A percentile compares a stretch with the other conserved stretches of the same genome.
Evolutionary conservation across 2,329 filamentous ascomycete genomes (phyloP).

Genomic region (Chrysosphaeria jannelii): DNA sequence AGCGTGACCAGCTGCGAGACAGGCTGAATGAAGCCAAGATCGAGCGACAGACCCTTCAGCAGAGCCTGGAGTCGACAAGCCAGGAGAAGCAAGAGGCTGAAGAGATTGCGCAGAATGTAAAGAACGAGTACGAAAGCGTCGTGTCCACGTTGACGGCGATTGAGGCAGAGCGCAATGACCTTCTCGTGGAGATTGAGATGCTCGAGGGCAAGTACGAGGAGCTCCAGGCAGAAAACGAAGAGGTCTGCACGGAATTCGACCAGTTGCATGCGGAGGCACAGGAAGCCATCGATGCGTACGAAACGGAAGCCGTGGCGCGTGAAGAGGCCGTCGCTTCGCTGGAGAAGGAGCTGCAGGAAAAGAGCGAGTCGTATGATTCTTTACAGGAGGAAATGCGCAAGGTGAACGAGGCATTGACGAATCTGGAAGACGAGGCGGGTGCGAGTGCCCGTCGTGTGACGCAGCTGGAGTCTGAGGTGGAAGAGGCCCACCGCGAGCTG

Average conservation of each 20-base stretch:
- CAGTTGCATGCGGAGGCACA: slow-evolving; percentile 30
- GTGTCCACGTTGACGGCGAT: slow-evolving; percentile 54
- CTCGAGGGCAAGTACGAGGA: slow-evolving; percentile 10
- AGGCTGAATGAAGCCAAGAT: slow-evolving; percentile 64
- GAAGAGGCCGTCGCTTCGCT: slow-evolving; percentile 39
- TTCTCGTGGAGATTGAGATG: slow-evolving; percentile 14
- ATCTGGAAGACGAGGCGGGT: slow-evolving; percentile 70
- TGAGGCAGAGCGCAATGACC: slow-evolving; percentile 59
- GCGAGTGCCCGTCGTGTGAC: slow-evolving; percentile 51
- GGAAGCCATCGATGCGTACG: slow-evolving; percentile 32
- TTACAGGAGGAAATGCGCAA: slow-evolving; percentile 81
- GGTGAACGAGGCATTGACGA: slow-evolving; percentile 60
- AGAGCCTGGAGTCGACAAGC: slow-evolving; percentile 49
- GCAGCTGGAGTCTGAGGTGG: slow-evolving; percentile 53
- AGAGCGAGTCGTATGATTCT: slow-evolving; percentile 68
- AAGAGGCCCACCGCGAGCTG: slow-evolving; percentile 61
- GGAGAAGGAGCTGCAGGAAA: slow-evolving; percentile 40
- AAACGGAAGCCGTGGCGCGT: slow-evolving; percentile 43
- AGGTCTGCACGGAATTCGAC: slow-evolving; percentile 27
- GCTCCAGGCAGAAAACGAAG: slow-evolving; percentile 18
- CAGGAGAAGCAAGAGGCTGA: slow-evolving; percentile 30
- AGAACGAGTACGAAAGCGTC: slow-evolving; percentile 42
- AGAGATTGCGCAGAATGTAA: slow-evolving; percentile 27
- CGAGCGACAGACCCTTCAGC: slow-evolving; percentile 62
- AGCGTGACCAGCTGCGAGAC: slow-evolving; percentile 66